Conservation (phyloP, 192 early-diverging fungal species). For the Linnemannia schmuckeri region DNA sequence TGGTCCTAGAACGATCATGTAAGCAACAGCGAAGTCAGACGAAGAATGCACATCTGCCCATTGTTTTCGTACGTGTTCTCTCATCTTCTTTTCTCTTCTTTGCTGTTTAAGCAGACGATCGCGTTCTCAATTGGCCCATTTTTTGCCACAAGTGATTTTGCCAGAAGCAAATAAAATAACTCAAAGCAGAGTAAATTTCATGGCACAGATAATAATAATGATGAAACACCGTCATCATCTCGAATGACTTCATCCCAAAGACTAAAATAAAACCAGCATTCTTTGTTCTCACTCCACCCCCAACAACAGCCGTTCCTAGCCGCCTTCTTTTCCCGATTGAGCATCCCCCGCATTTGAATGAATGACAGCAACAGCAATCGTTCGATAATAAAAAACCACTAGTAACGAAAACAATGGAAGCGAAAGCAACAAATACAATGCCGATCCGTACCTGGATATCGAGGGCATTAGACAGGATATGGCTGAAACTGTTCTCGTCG, state of each 20-base stretch:
- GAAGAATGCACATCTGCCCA: not conserved
- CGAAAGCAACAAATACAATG: not conserved
- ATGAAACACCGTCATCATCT: conserved; percentile 4
- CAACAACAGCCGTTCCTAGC: not conserved
- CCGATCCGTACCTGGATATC: conserved; percentile 28
- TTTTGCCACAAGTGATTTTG: not conserved
- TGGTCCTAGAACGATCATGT: conserved; percentile 14
- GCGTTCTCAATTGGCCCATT: not conserved
- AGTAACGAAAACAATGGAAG: not conserved
- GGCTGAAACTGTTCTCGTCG: conserved; percentile 33
- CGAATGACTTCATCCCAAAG: not conserved
- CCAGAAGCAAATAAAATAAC: not conserved
- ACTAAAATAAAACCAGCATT: conserved; percentile 1
- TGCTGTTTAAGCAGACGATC: not conserved
- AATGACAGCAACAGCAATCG: not conserved
- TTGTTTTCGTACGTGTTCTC: not conserved
- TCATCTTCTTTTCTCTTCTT: not conserved
- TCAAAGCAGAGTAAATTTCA: not conserved
- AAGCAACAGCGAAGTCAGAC: not conserved
- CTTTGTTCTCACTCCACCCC: not conserved
- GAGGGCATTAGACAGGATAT: conserved; percentile 21
- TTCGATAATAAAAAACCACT: not conserved
- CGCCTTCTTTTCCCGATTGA: not conserved
- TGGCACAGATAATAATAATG: not conserved
- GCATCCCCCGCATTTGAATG: not conserved